Conservation (phyloP, 2,329 filamentous ascomycete genomes). For the Colletotrichum graminicola region DNA sequence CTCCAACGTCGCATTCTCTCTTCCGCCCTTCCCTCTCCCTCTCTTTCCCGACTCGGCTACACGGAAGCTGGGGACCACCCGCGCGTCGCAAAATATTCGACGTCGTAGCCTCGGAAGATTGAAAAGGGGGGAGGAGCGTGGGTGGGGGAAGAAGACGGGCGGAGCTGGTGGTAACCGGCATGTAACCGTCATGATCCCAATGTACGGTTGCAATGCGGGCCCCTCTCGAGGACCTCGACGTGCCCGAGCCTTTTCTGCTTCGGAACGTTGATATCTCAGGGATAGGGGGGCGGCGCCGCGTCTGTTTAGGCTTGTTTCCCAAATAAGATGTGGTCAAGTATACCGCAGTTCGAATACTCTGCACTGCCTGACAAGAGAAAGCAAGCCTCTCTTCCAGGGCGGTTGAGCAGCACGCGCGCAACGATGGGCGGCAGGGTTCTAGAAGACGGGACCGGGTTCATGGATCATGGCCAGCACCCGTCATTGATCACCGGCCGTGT, state of each 20-base stretch:
- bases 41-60: no score
- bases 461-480: constrained; percentile 1
- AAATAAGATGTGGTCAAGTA: background rate
- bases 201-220: no score
- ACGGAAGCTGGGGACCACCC: no score
- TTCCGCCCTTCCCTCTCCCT: no score
- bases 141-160: background rate
- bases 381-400: no score
- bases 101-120: background rate
- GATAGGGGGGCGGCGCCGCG: background rate
- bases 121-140: background rate
- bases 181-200: background rate
- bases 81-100: background rate
- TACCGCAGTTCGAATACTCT: background rate
- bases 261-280: background rate
- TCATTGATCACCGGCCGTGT: background rate
- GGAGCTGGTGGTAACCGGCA: background rate
- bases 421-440: background rate
- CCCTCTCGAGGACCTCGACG: background rate
- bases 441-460: constrained; percentile 29
- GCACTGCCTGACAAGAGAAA: background rate
- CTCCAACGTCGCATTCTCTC: background rate
- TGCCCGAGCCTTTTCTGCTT: background rate
- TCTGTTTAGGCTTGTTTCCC: background rate
- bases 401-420: background rate